Evolutionary conservation across 495 filamentous ascomycete species (phyloP), one percentile per base, ranked within the genome.

Genomic region (Penicillium daleae): DNA sequence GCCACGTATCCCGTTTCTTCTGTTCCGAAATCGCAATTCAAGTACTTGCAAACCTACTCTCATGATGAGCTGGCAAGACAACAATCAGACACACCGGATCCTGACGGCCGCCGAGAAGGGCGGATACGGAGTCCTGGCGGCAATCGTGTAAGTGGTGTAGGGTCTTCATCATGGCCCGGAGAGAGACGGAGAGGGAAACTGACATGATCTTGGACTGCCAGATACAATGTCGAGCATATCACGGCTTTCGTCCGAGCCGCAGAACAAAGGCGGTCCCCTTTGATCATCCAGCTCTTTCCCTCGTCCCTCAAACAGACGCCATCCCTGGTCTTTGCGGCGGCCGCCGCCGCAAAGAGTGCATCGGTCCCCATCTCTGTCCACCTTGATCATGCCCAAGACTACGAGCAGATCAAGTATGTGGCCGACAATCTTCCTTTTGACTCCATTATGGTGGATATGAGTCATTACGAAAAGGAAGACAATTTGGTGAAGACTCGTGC

Each of bases 221-320:
- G 74, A 42, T 92, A 92, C 78, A 92, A 92, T 79, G 82, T 90
- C 71, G 89, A 91, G 76, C 84, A 84, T 66, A 86, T 92, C 74
- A 83, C 89, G 58, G 90, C 87, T 22, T 82, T 85, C 5, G 84
- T 92, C 62, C 81, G 76, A 59, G 90, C 89, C 4, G 90, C 89
- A 51, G 88, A 91, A 71, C 79, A 81, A 12, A 85, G 86, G 33
- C 72, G 74, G 29, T 89, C 87, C 0, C 90, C 90, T 0, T 80
- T 87, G 61, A 89, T 90, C 80, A 82, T 92, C 57, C 85, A 90
- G 44, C 83, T 92, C 68, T 92, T 92, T 73, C 90, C 90, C 52
- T 92, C 88, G 83, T 85, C 89, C 1, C 71, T 88, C 77, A 71
- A 80, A 75, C 88, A 89, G 72, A 85, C 83, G 12, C 75, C 75